These are phyloP conservation scores for Leccinum variabile DNA, from an alignment of 1,284 basidiomycete genomes.

Conservation along the genomic window DNA sequence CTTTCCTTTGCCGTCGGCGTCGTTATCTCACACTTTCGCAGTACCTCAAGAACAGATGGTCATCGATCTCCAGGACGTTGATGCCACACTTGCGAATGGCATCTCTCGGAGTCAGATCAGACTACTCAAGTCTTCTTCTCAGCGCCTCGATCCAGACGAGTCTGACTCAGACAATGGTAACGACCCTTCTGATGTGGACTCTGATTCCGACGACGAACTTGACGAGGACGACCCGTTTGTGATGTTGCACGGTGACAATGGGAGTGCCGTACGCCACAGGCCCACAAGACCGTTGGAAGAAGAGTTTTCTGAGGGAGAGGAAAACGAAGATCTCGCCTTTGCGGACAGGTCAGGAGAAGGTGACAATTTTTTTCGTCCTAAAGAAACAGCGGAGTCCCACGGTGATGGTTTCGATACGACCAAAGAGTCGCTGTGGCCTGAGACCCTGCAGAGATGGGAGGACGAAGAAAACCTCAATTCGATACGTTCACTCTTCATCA, in stretches of 20 bases:
- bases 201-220: constrained; percentile 26
- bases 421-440: constrained; percentile 54
- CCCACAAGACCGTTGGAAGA: constrained; percentile 40
- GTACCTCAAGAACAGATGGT: constrained; percentile 91
- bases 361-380: constrained; percentile 75
- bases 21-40: neutral
- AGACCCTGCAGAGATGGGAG: constrained; percentile 74
- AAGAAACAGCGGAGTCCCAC: constrained; percentile 39
- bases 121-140: constrained; percentile 82
- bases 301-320: constrained; percentile 38
- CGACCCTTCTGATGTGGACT: constrained; percentile 22
- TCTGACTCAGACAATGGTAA: constrained; percentile 12
- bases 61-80: constrained; percentile 90
- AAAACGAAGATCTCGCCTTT: constrained; percentile 56
- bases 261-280: constrained; percentile 50
- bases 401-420: constrained; percentile 70
- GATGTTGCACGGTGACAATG: constrained; percentile 37
- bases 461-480: constrained; percentile 85
- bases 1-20: neutral
- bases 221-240: constrained; percentile 18
- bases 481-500: constrained; percentile 90
- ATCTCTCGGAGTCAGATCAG: constrained; percentile 82
- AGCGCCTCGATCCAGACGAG: constrained; percentile 42
- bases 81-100: constrained; percentile 79
- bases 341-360: constrained; percentile 69